Conservation (phyloP, 1,284 basidiomycete genomes). For the Boletellus dicymbophilus region DNA sequence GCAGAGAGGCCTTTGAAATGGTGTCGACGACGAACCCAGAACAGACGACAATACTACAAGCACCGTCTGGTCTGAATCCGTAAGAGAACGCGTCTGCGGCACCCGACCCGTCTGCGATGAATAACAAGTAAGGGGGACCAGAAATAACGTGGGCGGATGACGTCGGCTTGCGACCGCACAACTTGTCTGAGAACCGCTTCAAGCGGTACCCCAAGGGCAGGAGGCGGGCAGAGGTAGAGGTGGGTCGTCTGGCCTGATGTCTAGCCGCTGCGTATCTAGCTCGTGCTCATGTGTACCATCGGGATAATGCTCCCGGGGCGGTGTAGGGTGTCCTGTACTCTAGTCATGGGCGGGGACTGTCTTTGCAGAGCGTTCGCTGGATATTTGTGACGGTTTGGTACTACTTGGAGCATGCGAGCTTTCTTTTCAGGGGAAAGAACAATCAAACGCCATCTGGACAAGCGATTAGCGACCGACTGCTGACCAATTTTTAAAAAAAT, state of each 20-base stretch:
- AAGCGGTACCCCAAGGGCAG: slow-evolving; percentile 69
- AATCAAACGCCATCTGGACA: slow-evolving; percentile 76
- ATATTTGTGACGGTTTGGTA: slow-evolving; percentile 80
- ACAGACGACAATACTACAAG: slow-evolving; percentile 88
- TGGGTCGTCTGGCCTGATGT: slow-evolving; percentile 52
- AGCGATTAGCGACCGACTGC: slow-evolving; percentile 4
- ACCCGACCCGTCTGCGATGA: slow-evolving; percentile 81
- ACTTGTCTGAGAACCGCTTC: slow-evolving; percentile 51
- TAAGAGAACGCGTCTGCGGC: slow-evolving; percentile 87
- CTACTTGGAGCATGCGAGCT: slow-evolving; percentile 84
- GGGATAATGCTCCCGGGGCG: slow-evolving; percentile 72
- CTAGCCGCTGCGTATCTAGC: slow-evolving; percentile 56
- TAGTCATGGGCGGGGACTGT: slow-evolving; percentile 76
- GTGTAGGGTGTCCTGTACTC: slow-evolving; percentile 77
- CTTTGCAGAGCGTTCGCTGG: slow-evolving; percentile 62
- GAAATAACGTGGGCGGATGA: slow-evolving; percentile 58
- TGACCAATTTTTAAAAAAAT: background rate
- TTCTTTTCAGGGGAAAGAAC: slow-evolving; percentile 90
- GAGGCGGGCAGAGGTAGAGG: too few relatives aligned
- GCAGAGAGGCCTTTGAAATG: slow-evolving; percentile 44
- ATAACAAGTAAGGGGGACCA: slow-evolving; percentile 84
- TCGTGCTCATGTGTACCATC: slow-evolving; percentile 59
- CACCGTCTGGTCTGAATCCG: slow-evolving; percentile 88
- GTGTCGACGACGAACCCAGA: slow-evolving; percentile 87
- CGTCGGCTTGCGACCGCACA: slow-evolving; percentile 42